Conservation (phyloP, 768 basidiomycete genomes). For the Tulasnella sp. region DNA sequence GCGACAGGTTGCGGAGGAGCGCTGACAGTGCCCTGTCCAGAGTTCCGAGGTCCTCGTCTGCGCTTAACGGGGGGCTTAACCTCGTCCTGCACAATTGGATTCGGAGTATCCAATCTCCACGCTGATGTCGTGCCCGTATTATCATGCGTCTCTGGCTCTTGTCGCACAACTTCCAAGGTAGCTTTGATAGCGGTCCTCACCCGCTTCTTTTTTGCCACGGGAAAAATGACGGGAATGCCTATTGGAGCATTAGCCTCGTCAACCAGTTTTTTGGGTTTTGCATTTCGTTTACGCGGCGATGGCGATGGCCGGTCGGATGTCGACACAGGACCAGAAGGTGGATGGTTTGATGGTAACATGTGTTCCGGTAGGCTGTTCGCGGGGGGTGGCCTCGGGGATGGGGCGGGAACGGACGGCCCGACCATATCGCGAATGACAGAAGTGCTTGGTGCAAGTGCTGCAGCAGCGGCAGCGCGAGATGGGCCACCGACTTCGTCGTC, state of each 20-base stretch:
- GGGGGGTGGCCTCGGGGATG: neutral
- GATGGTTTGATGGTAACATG: neutral
- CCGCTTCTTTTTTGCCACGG: conserved; percentile 1
- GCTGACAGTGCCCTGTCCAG: too few relatives aligned
- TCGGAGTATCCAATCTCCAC: neutral
- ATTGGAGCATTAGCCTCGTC: neutral
- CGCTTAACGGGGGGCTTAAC: too few relatives aligned
- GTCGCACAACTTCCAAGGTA: conserved; percentile 2
- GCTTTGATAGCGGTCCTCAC: neutral
- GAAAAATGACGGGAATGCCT: neutral
- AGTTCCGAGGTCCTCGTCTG: too few relatives aligned
- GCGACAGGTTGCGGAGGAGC: too few relatives aligned
- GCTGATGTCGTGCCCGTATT: neutral
- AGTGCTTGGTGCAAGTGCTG: neutral
- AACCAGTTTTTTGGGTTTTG: neutral
- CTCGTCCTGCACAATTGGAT: neutral
- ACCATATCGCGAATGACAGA: too few relatives aligned
- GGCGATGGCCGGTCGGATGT: neutral
- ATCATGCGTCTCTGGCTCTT: conserved; percentile 8
- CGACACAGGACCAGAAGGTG: neutral
- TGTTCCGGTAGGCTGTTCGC: neutral
- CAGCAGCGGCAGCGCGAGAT: neutral
- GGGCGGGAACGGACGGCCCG: too few relatives aligned
- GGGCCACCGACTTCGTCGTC: conserved; percentile 9
- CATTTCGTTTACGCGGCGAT: conserved; percentile 1